These are phyloP conservation scores for Botryobasidium botryosum DNA, from an alignment of 768 basidiomycete species.

Conservation along the genomic window DNA sequence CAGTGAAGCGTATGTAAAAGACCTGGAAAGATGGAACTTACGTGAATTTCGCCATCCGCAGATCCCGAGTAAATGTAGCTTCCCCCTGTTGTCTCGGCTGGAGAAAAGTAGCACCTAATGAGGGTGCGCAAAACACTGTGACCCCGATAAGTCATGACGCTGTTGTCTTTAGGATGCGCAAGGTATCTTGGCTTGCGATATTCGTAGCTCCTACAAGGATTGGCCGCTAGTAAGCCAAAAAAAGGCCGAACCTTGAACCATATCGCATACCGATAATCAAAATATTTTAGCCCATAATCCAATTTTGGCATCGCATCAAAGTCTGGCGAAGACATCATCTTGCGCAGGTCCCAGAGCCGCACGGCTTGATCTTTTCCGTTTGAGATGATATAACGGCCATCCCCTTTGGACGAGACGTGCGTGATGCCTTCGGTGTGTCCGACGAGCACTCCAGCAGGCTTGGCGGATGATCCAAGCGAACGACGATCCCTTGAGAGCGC, in stretches of 20 bases:
- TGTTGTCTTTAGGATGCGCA: conserved; percentile 78
- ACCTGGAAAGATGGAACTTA: too few species aligned
- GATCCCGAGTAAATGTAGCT: conserved; percentile 94
- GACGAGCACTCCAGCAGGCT: conserved; percentile 83
- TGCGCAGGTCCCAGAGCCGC: conserved; percentile 85
- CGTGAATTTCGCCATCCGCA: conserved; percentile 70
- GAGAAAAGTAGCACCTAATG: conserved; percentile 94
- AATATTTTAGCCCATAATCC: conserved; percentile 40
- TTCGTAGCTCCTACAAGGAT: too few species aligned
- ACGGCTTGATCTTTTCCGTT: conserved; percentile 92
- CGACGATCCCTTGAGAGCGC: conserved; percentile 30
- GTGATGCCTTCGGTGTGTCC: conserved; percentile 96
- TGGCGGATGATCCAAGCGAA: conserved; percentile 31
- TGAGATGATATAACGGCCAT: conserved; percentile 86
- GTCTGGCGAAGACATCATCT: conserved; percentile 65
- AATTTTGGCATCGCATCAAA: conserved; percentile 36
- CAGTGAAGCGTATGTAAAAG: too few species aligned
- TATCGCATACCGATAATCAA: conserved; percentile 63
- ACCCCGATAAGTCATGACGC: conserved; percentile 90
- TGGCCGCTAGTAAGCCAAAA: too few species aligned
- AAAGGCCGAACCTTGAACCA: too few species aligned
- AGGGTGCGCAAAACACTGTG: conserved; percentile 81
- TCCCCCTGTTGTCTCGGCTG: conserved; percentile 74
- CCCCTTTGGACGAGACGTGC: conserved; percentile 87
- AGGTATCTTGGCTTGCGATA: conserved; percentile 33